These are phyloP conservation scores for Lepidopterella palustris DNA, from an alignment of 495 filamentous ascomycete species.

Conservation along the genomic window DNA sequence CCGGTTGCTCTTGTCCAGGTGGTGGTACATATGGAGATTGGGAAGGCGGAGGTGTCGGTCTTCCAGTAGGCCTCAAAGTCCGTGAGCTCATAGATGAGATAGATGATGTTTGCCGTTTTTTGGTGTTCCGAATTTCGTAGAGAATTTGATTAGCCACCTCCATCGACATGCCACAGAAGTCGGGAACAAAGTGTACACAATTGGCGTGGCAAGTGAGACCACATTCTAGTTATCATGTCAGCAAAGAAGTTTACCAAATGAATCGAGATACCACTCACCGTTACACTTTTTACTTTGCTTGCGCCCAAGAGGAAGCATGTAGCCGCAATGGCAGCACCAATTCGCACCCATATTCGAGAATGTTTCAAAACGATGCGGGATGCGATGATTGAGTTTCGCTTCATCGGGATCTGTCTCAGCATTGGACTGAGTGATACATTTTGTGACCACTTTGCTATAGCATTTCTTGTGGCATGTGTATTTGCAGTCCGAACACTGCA, in stretches of 20 bases:
- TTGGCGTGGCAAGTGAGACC: slow-evolving; percentile 81
- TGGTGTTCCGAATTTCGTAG: slow-evolving; percentile 55
- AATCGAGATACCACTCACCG: slow-evolving; percentile 52
- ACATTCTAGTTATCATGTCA: slow-evolving; percentile 59
- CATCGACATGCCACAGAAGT: slow-evolving; percentile 99
- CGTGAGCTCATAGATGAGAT: slow-evolving; percentile 54
- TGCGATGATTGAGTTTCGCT: slow-evolving; percentile 98
- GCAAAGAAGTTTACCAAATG: neutral
- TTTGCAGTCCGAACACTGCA: slow-evolving; percentile 99
- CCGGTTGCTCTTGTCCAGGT: slow-evolving; percentile 39
- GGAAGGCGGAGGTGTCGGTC: slow-evolving; percentile 36
- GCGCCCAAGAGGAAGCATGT: slow-evolving; percentile 91
- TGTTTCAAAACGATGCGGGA: slow-evolving; percentile 89
- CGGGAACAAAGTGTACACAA: slow-evolving; percentile 92
- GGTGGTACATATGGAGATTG: slow-evolving; percentile 33
- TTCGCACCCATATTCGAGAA: slow-evolving; percentile 97
- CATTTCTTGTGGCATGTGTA: slow-evolving; percentile 98
- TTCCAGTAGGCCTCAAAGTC: slow-evolving; percentile 54
- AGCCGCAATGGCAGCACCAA: slow-evolving; percentile 99
- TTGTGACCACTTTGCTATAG: slow-evolving; percentile 95
- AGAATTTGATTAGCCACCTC: slow-evolving; percentile 91
- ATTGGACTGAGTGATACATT: slow-evolving; percentile 99
- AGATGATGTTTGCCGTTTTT: slow-evolving; percentile 45
- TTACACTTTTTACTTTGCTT: slow-evolving; percentile 89
- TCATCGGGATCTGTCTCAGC: slow-evolving; percentile 97